Percentiles rank a stretch among this genome's conserved stretches.
These are phyloP conservation scores for Geotrichum siamense DNA, from an alignment of 1,139 yeast species.

Conservation along the genomic window DNA sequence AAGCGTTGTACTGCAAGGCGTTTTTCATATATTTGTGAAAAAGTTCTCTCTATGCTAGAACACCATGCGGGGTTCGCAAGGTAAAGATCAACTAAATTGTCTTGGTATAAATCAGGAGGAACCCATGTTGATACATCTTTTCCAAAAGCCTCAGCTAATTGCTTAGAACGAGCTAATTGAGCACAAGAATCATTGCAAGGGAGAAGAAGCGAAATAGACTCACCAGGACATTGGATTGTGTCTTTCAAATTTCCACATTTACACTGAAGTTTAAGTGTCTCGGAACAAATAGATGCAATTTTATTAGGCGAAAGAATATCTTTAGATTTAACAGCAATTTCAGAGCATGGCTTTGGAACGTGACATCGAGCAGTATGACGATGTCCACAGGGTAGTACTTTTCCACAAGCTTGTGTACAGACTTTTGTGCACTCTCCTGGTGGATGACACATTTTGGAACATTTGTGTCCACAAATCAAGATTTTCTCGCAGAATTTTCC, in stretches of 20 bases:
- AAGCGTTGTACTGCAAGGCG: slow-evolving; percentile 47
- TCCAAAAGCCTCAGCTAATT: slow-evolving; percentile 52
- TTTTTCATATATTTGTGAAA: slow-evolving; percentile 41
- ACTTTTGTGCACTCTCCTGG: slow-evolving; percentile 34
- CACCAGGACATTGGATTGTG: slow-evolving; percentile 13
- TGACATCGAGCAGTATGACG: slow-evolving; percentile 58
- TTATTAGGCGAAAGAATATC: neutral
- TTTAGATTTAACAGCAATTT: slow-evolving; percentile 1
- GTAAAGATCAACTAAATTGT: slow-evolving; percentile 27
- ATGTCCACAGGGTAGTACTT: slow-evolving; percentile 60
- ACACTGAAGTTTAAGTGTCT: slow-evolving; percentile 13
- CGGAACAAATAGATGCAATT: slow-evolving; percentile 9
- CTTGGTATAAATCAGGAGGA: slow-evolving; percentile 23
- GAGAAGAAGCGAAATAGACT: slow-evolving; percentile 10
- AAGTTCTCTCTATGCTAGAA: slow-evolving; percentile 37
- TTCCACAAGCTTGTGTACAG: slow-evolving; percentile 48
- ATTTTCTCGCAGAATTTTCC: slow-evolving; percentile 55
- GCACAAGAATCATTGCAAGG: slow-evolving; percentile 64
- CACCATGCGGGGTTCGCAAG: slow-evolving; percentile 30
- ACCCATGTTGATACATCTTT: slow-evolving; percentile 9
- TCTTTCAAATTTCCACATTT: slow-evolving; percentile 17
- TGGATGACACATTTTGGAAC: slow-evolving; percentile 54
- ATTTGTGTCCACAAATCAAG: slow-evolving; percentile 64
- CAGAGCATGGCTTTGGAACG: slow-evolving; percentile 45
- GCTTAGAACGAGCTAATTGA: slow-evolving; percentile 50